These are phyloP conservation scores for Sparassis latifolia DNA, from an alignment of 1,284 basidiomycete genomes.

Conservation along the genomic window DNA sequence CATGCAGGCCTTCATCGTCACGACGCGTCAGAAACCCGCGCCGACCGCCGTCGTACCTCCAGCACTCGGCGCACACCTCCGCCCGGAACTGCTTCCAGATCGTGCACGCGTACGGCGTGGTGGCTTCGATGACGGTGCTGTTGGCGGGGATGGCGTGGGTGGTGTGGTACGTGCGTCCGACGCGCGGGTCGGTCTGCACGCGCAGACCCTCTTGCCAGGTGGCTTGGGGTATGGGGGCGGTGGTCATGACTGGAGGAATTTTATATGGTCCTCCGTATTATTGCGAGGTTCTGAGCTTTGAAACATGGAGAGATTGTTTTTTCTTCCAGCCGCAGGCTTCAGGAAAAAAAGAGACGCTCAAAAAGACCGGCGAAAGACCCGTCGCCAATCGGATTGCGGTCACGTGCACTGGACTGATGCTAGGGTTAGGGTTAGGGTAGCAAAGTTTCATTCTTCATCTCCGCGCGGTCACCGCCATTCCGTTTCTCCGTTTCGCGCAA, in stretches of 20 bases:
- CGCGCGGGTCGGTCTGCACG: slow-evolving; percentile 13
- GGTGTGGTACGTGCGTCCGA: slow-evolving; percentile 24
- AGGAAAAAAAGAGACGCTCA: no score
- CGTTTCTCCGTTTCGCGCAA: no score
- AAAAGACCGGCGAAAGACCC: no score
- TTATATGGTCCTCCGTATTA: no score
- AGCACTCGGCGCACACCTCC: slow-evolving; percentile 60
- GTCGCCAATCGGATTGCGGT: neutral
- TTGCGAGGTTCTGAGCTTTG: no score
- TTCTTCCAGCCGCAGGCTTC: no score
- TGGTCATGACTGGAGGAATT: neutral
- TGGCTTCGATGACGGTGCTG: slow-evolving; percentile 16
- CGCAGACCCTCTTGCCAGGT: slow-evolving; percentile 4
- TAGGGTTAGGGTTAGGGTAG: neutral
- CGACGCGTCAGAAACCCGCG: slow-evolving; percentile 21
- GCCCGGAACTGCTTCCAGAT: slow-evolving; percentile 42
- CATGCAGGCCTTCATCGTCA: slow-evolving; percentile 16
- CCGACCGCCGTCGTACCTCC: slow-evolving; percentile 46
- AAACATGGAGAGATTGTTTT: no score
- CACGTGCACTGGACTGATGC: neutral
- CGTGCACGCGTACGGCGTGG: slow-evolving; percentile 23
- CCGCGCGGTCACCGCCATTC: no score
- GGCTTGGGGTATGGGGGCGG: neutral
- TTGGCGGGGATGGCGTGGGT: slow-evolving; percentile 13
- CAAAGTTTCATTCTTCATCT: neutral